Conservation (phyloP, 2,329 filamentous ascomycete species). For the Sordariomycetes sp. region DNA sequence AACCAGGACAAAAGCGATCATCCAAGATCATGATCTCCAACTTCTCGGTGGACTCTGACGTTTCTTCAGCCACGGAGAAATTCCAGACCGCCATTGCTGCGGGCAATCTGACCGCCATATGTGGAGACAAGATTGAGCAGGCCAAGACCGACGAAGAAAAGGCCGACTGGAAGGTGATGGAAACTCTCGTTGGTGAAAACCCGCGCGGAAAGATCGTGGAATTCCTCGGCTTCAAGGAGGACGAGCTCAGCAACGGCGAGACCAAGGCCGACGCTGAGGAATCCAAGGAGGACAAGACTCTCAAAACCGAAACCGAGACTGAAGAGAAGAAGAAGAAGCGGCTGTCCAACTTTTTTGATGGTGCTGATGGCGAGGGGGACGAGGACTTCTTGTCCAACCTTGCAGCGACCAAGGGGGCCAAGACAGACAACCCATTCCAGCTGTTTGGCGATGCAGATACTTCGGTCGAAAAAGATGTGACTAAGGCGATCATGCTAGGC, state of each 20-base stretch:
- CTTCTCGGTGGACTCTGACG: conserved; percentile 80
- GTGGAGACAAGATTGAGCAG: conserved; percentile 65
- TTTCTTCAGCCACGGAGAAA: conserved; percentile 74
- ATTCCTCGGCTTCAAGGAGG: conserved; percentile 76
- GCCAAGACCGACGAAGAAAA: conserved; percentile 85
- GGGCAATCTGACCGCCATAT: conserved; percentile 71
- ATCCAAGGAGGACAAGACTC: conserved; percentile 13
- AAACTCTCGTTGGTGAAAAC: conserved; percentile 76
- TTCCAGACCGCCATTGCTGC: conserved; percentile 77
- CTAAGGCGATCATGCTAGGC: conserved; percentile 78
- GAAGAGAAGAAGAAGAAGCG: conserved; percentile 46
- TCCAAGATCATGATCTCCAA: conserved; percentile 78
- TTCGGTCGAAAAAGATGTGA: conserved; percentile 76
- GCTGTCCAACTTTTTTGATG: conserved; percentile 74
- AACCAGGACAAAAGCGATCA: conserved; percentile 52
- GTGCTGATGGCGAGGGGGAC: conserved; percentile 49
- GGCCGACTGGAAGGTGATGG: conserved; percentile 91
- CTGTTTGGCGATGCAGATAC: conserved; percentile 80
- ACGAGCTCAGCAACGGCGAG: conserved; percentile 42
- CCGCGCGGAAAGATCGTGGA: conserved; percentile 80
- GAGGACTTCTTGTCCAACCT: conserved; percentile 84
- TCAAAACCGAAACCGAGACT: conserved; percentile 3
- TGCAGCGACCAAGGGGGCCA: conserved; percentile 80
- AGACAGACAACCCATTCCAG: conserved; percentile 90
- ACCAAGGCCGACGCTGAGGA: conserved; percentile 15